Evolutionary conservation across 2,329 filamentous ascomycete species (phyloP), one percentile per base, ranked within the genome.

Genomic region (Colletotrichum nymphaeae): DNA sequence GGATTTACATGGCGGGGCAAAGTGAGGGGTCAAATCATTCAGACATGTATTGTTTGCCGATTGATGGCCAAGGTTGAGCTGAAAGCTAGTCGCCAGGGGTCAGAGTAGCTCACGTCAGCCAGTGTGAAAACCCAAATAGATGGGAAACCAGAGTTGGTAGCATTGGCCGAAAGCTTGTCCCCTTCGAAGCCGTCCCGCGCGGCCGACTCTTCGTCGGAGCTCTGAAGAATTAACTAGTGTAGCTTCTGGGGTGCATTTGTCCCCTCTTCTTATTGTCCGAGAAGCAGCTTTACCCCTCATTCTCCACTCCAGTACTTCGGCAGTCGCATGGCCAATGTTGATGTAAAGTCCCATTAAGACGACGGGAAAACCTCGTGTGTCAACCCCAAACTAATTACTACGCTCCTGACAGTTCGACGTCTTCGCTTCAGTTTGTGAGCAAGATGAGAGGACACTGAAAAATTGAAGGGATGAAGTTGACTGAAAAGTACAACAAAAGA

Each of bases 1-100:
- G 67, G 71, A 59, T 70, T 70, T 70, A 57, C 65, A 62, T 49
- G 67, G 70, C 66, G 70, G 70, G 70, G 66, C 59, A 8, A 63
- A 60, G 28, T 72, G 66, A 64, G 70, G 70, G 70, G 59, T 59
- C 69, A 59, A 67, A 59, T 59, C 58, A 16, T 69, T 56, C 28
- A 53, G 26, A 32, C 26, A 49, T 49, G 19, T n/a, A 14, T 28
- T 56, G 35, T 22, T 64, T 64, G 63, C 42, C 19, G 55, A 60
- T 69, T 64, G 53, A 59, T 69, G 59, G 55, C 66, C 49, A 69
- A 63, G 37, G 57, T 62, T 57, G 63, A 42, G n/a, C 59, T 55
- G 63, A 62, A n/a, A 57, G 53, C 57, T 52, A 56, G 35, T 58
- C 52, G 24, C 35, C 32, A 30, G 30, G 46, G 28, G 60, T 19